Conservation (phyloP, 202 grass and related monocot species). For the Eragrostis tef region DNA sequence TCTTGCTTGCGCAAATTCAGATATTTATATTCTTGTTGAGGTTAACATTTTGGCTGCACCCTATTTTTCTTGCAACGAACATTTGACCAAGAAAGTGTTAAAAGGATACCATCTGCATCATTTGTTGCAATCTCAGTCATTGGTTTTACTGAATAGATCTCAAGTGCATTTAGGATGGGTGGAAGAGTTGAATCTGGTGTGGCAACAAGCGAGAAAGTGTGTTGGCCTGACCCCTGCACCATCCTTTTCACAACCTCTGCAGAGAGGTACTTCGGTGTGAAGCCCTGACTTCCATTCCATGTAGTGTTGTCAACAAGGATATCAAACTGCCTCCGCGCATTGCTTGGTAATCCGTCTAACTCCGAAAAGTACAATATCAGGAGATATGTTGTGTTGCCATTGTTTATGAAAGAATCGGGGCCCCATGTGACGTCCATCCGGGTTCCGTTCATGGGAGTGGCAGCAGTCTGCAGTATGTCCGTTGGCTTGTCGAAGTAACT, state of each 20-base stretch:
- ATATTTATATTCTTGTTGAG: neutral
- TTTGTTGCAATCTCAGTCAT: conserved; percentile 41
- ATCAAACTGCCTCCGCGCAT: conserved; percentile 42
- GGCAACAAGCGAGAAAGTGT: conserved; percentile 44
- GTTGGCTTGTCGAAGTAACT: conserved; percentile 27
- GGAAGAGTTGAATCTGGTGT: conserved; percentile 51
- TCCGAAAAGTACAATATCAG: conserved; percentile 53
- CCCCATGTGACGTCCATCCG: conserved; percentile 46
- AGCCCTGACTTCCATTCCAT: conserved; percentile 2
- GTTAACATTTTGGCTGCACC: neutral
- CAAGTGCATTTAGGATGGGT: conserved; percentile 65
- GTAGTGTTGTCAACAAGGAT: conserved; percentile 24
- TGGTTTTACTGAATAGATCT: conserved; percentile 50
- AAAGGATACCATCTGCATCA: conserved; percentile 54
- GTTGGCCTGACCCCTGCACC: neutral
- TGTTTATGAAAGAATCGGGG: neutral
- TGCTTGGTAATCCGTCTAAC: conserved; percentile 31
- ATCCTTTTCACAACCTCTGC: neutral
- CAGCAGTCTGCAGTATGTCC: conserved; percentile 43
- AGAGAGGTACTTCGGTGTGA: conserved; percentile 25
- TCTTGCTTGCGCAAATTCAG: no score
- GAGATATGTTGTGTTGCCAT: conserved; percentile 22
- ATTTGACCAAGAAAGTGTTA: neutral
- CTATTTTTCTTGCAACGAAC: no score
- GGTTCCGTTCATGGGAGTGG: conserved; percentile 31